Evolutionary conservation across 2,329 filamentous ascomycete genomes (phyloP), one percentile per base, ranked within the genome.

Genomic region (Pleurostoma richardsiae): DNA sequence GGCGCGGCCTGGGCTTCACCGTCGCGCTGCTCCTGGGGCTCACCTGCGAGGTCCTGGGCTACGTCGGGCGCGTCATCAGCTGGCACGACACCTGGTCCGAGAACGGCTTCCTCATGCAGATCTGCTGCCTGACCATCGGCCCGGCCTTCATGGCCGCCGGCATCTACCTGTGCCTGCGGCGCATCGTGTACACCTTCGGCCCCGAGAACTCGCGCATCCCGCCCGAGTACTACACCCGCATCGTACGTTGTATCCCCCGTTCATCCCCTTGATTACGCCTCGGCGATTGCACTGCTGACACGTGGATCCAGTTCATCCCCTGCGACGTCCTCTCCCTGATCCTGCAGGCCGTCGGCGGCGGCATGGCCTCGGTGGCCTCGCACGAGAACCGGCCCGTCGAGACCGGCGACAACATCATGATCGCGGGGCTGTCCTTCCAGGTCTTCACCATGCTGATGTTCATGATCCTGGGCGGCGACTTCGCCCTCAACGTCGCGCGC

Each of bases 81-180:
- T 73, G 73, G 56, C 43, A 72, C 36, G 74, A 85, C 55, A 73
- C 72, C 4, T 84, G 72, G 67, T 53, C 55, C n/a, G 59, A 70
- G 51, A 59, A 63, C 39, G 64, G 67, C 26, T 79, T 79, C 60
- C 56, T 77, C 46, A 75, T 82, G 36, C 80, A 85, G 59, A 76
- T 83, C 36, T 73, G 78, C 56, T 79, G 75, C 52, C 68, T 88
- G 47, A 86, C 82, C 4, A 74, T 86, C 49, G 82, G 71, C 0
- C 83, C 84, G 0, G 82, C 82, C 1, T 86, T 85, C 57, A 70
- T 85, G 59, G 75, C 80, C 6, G 83, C 80, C 1, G 79, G 73
- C 2, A 74, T 86, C 39, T 87, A 87, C 56, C 66, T 87, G 44
- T 83, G 79, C 50, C 66, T 86, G 42, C 59, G 72, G 8, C 64